phyloP scores from a whole-genome alignment of 305 asterid genomes.

The Fraxinus dipetala region DNA sequence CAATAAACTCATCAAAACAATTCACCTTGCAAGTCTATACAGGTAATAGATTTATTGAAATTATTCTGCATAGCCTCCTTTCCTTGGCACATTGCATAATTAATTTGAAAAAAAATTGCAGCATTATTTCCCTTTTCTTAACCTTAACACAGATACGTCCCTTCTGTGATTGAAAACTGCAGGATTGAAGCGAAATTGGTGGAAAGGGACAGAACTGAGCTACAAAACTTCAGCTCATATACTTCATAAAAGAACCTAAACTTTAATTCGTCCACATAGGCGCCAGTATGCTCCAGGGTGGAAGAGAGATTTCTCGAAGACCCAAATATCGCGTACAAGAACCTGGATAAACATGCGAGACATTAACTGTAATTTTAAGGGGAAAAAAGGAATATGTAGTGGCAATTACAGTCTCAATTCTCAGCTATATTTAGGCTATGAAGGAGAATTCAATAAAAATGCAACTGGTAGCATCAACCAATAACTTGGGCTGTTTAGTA shows the following conservation, averaged over 20 bases:
- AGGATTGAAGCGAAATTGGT: neutral
- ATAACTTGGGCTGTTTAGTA: neutral
- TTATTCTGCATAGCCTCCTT: neutral
- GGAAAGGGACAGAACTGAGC: neutral
- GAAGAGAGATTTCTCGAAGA: conserved; percentile 88
- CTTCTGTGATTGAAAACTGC: neutral
- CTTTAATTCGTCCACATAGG: conserved; percentile 85
- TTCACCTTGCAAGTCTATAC: neutral
- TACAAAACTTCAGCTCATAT: conserved; percentile 15
- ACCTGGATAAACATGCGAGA: conserved; percentile 41
- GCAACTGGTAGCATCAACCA: neutral
- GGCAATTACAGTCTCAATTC: neutral
- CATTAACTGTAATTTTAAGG: conserved; percentile 1
- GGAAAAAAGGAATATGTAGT: neutral
- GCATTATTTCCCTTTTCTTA: neutral
- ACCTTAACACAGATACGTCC: neutral
- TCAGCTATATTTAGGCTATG: neutral
- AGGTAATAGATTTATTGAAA: neutral
- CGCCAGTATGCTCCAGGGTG: conserved; percentile 83
- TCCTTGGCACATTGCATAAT: neutral
- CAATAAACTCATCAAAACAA: neutral
- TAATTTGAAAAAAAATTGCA: neutral
- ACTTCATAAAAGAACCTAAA: conserved; percentile 22
- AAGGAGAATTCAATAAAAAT: neutral
- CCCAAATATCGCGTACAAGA: conserved; percentile 91